Evolutionary conservation across 768 basidiomycete genomes (phyloP).

Genomic region (Phaffia australis): DNA sequence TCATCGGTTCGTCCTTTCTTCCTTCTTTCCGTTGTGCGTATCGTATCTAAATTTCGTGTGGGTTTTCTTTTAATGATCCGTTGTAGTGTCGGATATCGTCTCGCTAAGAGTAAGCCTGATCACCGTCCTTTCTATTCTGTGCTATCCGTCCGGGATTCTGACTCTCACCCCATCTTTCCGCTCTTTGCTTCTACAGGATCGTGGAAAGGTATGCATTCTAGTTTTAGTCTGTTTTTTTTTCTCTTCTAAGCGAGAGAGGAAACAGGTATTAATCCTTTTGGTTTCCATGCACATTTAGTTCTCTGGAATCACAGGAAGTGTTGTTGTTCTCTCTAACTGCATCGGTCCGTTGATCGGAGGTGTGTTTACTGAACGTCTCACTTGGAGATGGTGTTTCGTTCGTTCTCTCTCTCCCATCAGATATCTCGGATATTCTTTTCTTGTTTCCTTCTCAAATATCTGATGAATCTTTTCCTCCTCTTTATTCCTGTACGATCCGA

Average conservation of each 20-base stretch:
- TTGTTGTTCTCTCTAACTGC: conserved; percentile 53
- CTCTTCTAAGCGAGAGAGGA: not conserved
- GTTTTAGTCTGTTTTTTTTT: too few relatives aligned
- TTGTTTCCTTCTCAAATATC: not conserved
- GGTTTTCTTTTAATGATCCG: not conserved
- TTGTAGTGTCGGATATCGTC: conserved; percentile 52
- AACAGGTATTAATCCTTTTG: conserved; percentile 2
- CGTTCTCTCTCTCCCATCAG: conserved; percentile 17
- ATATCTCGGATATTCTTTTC: not conserved
- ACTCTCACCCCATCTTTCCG: too few relatives aligned
- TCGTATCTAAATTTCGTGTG: not conserved
- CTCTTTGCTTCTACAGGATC: too few relatives aligned
- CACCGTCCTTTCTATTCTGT: too few relatives aligned
- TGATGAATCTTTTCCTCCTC: too few relatives aligned
- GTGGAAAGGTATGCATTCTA: too few relatives aligned
- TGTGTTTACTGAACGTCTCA: conserved; percentile 50
- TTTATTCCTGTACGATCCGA: conserved; percentile 7
- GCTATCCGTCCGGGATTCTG: conserved; percentile 24
- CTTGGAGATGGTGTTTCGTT: conserved; percentile 62
- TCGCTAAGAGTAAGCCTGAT: conserved; percentile 52
- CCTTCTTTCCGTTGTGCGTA: too few relatives aligned
- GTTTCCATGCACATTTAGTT: conserved; percentile 51
- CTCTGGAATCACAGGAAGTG: conserved; percentile 58
- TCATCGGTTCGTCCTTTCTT: conserved; percentile 23
- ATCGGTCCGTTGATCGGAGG: conserved; percentile 56